A percentile compares a stretch with the other conserved stretches of the same genome.
These are phyloP conservation scores for Mycena venus DNA, from an alignment of 768 basidiomycete species.

Conservation along the genomic window DNA sequence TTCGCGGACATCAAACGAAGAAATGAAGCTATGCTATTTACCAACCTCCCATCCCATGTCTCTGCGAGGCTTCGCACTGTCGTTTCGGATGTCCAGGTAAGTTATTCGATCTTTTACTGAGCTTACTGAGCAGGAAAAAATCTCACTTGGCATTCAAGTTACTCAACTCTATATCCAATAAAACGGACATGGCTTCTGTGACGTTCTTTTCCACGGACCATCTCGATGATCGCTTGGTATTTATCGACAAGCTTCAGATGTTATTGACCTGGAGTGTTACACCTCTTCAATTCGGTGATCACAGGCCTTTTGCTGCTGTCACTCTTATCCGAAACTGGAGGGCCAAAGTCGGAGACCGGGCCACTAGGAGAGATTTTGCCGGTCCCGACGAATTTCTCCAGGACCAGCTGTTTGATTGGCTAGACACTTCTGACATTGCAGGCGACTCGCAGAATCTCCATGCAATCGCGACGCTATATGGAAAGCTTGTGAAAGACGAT, in stretches of 20 bases:
- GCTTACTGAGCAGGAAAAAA: background rate
- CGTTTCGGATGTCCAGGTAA: slow-evolving; percentile 66
- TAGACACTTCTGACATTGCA: slow-evolving; percentile 76
- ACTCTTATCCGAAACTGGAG: slow-evolving; percentile 77
- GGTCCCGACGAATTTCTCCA: slow-evolving; percentile 77
- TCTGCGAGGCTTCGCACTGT: slow-evolving; percentile 73
- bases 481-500: slow-evolving; percentile 76
- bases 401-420: slow-evolving; percentile 85
- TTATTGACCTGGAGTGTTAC: slow-evolving; percentile 88
- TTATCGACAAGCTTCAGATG: slow-evolving; percentile 79
- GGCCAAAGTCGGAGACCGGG: slow-evolving; percentile 71
- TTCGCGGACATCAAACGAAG: slow-evolving; percentile 79
- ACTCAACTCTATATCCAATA: slow-evolving; percentile 81
- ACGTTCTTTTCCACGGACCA: slow-evolving; percentile 68
- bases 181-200: slow-evolving; percentile 70
- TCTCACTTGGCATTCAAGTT: slow-evolving; percentile 55
- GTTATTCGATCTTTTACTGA: slow-evolving; percentile 8
- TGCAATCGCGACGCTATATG: slow-evolving; percentile 77
- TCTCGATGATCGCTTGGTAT: slow-evolving; percentile 54
- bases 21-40: slow-evolving; percentile 87
- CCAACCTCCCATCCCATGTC: slow-evolving; percentile 71
- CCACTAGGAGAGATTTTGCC: slow-evolving; percentile 70
- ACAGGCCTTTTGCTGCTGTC: slow-evolving; percentile 81
- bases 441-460: slow-evolving; percentile 67
- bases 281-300: slow-evolving; percentile 85